phyloP scores from a whole-genome alignment of 2,329 filamentous ascomycete genomes.

The Sphaerulina populicola region DNA sequence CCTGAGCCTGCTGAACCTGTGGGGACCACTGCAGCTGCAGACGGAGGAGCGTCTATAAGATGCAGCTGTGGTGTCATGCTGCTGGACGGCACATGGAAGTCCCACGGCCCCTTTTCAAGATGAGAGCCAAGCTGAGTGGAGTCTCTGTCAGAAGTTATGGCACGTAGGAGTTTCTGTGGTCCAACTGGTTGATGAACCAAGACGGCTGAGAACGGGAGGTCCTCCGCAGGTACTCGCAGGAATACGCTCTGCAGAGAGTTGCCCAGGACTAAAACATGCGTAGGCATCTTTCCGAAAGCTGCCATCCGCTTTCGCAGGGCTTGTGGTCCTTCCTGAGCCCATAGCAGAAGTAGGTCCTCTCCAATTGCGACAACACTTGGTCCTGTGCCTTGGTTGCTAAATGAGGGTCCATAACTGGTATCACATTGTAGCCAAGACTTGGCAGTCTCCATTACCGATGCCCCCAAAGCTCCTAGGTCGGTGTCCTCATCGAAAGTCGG shows the following conservation, averaged over 20 bases:
- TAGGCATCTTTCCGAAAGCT: background rate
- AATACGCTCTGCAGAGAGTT: background rate
- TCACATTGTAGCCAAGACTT: background rate
- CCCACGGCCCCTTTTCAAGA: background rate
- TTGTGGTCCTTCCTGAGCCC: background rate
- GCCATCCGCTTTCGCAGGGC: background rate
- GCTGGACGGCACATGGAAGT: background rate
- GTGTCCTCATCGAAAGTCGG: background rate
- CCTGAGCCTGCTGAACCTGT: background rate
- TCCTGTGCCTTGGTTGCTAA: background rate
- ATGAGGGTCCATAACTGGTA: background rate
- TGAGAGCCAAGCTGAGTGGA: background rate
- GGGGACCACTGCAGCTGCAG: background rate
- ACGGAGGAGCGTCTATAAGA: background rate
- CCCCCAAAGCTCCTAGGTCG: background rate
- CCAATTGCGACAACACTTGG: background rate
- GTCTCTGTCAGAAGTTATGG: constrained; percentile 6
- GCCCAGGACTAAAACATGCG: background rate
- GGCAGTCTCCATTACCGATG: background rate
- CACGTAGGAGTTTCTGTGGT: constrained; percentile 17
- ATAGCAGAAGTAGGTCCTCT: background rate
- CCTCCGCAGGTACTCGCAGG: background rate
- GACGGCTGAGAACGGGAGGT: background rate
- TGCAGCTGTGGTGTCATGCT: background rate
- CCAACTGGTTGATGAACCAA: constrained; percentile 21